These are phyloP conservation scores for Gastrodia elata DNA, from an alignment of 106 monocot species.

Conservation along the genomic window DNA sequence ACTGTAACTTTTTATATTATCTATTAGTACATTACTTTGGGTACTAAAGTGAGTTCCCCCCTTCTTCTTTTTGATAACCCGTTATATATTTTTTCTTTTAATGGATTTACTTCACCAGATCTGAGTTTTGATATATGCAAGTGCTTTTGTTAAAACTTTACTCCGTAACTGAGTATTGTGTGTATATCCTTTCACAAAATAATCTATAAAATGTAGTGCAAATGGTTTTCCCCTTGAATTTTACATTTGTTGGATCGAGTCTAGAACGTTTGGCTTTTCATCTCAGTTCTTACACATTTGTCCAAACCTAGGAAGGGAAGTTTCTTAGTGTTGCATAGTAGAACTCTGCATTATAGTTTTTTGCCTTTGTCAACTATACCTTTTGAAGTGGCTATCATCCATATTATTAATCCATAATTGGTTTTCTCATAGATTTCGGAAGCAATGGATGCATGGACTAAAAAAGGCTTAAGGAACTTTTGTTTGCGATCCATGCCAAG, in stretches of 20 bases:
- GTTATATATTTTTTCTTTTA: background rate
- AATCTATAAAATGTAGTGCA: too few relatives aligned
- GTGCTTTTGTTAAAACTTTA: background rate
- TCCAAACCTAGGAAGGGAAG: background rate
- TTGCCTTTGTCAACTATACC: background rate
- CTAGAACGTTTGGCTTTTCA: background rate
- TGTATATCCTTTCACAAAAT: too few relatives aligned
- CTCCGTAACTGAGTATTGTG: background rate
- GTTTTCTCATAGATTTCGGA: conserved; percentile 52
- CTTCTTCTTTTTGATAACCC: background rate
- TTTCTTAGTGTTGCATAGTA: background rate
- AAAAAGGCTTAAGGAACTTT: conserved; percentile 38
- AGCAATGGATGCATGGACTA: conserved; percentile 45
- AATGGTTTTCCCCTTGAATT: too few relatives aligned
- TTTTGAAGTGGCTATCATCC: too few relatives aligned
- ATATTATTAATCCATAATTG: conserved; percentile 6
- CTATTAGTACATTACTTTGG: background rate
- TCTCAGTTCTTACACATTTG: background rate
- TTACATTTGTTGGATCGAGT: too few relatives aligned
- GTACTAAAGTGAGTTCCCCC: background rate
- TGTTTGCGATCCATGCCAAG: conserved; percentile 11
- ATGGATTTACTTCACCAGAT: background rate
- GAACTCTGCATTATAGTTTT: background rate
- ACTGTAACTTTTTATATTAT: background rate
- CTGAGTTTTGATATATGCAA: background rate